Percentiles rank a stretch among this genome's conserved stretches.
phyloP scores from a whole-genome alignment of 1,284 basidiomycete genomes.

The Naganishia liquefaciens region DNA sequence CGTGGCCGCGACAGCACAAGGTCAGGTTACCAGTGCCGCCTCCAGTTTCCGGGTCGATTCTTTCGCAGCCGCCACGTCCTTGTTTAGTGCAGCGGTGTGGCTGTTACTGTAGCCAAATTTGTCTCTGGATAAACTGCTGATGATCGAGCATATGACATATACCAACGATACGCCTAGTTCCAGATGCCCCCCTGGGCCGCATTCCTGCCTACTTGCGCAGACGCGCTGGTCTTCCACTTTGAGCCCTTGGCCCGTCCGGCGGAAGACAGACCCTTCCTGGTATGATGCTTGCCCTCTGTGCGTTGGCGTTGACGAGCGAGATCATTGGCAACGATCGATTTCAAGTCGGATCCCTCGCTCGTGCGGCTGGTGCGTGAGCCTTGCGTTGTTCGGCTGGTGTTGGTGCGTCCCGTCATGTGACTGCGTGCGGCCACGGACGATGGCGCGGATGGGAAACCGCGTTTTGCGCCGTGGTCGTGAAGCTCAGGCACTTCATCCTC shows the following conservation, averaged over 20 bases:
- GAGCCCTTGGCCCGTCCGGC: constrained; percentile 75
- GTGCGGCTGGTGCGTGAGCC: constrained; percentile 14
- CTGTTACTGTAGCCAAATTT: background rate
- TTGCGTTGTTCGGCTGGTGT: constrained; percentile 21
- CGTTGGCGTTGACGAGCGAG: constrained; percentile 64
- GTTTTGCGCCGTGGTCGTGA: constrained; percentile 18
- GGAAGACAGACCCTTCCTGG: constrained; percentile 64
- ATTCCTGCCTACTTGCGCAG: constrained; percentile 63
- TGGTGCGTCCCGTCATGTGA: constrained; percentile 10
- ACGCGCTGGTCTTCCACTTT: constrained; percentile 76
- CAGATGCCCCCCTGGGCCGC: constrained; percentile 18
- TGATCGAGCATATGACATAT: constrained; percentile 5
- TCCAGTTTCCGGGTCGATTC: background rate
- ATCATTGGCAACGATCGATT: constrained; percentile 66
- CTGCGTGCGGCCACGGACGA: constrained; percentile 13
- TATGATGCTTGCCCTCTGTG: constrained; percentile 71
- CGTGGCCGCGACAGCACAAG: constrained; percentile 3
- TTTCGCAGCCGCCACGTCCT: background rate
- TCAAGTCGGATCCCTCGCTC: constrained; percentile 45
- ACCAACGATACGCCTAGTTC: constrained; percentile 12
- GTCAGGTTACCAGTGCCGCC: background rate
- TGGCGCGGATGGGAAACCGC: constrained; percentile 8
- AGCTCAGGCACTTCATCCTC: constrained; percentile 32
- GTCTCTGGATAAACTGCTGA: background rate
- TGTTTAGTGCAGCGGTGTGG: background rate